Conservation (phyloP, 805 yeast species). For the Clavispora carvajalis region DNA sequence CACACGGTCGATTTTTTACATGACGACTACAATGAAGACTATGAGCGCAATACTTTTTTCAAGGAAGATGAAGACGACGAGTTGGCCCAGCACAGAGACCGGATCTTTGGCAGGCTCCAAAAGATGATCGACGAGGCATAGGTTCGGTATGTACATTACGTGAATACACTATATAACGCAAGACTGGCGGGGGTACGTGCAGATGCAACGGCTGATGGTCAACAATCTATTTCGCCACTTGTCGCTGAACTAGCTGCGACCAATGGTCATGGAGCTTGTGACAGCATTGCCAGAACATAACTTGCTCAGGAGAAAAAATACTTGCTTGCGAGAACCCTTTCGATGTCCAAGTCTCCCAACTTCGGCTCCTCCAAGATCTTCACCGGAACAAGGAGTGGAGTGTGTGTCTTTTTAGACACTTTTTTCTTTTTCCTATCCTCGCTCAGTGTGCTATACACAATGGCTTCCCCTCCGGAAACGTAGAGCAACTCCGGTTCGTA, state of each 20-base stretch:
- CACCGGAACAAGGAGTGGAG: slow-evolving; percentile 30
- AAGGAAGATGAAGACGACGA: slow-evolving; percentile 53
- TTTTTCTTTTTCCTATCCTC: background rate
- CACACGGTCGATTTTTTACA: slow-evolving; percentile 21
- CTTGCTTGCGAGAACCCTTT: slow-evolving; percentile 25
- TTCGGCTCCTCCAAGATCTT: slow-evolving; percentile 23
- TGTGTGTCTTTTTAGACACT: slow-evolving; percentile 7
- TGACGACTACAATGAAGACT: slow-evolving; percentile 13
- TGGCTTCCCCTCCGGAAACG: background rate
- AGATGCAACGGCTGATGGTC: too few relatives aligned
- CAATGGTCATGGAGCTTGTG: too few relatives aligned
- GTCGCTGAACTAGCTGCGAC: too few relatives aligned
- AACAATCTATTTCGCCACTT: too few relatives aligned
- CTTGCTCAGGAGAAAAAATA: slow-evolving; percentile 37
- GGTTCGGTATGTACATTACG: background rate
- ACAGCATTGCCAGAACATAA: too few relatives aligned
- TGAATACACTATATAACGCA: too few relatives aligned
- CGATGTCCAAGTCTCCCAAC: slow-evolving; percentile 30
- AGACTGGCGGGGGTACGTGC: too few relatives aligned
- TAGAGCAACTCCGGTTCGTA: slow-evolving; percentile 20
- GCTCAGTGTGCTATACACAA: background rate
- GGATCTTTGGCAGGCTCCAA: slow-evolving; percentile 53
- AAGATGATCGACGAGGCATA: slow-evolving; percentile 43
- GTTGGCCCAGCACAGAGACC: slow-evolving; percentile 58
- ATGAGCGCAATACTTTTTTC: slow-evolving; percentile 50